Conservation (phyloP, 495 filamentous ascomycete species). For the Aspergillus ostianus region DNA sequence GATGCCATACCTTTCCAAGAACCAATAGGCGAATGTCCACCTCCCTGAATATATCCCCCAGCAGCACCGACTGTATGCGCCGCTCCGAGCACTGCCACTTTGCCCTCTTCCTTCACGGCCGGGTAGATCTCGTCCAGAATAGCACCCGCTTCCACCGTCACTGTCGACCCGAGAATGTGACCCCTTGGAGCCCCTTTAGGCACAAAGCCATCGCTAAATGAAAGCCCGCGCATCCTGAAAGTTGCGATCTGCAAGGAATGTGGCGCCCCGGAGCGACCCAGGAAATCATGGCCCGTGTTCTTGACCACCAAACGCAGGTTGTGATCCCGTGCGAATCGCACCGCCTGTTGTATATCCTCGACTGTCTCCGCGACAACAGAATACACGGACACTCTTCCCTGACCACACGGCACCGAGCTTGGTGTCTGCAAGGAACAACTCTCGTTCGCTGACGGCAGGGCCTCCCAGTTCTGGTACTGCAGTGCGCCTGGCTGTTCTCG, state of each 20-base stretch:
- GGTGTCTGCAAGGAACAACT: slow-evolving; percentile 17
- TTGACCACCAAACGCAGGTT: slow-evolving; percentile 52
- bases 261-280: slow-evolving; percentile 45
- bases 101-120: neutral
- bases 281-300: slow-evolving; percentile 63
- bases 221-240: slow-evolving; percentile 34
- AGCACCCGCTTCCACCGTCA: slow-evolving; percentile 3
- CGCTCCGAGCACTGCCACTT: slow-evolving; percentile 6
- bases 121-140: slow-evolving; percentile 35
- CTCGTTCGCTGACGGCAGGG: slow-evolving; percentile 10
- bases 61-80: slow-evolving; percentile 16
- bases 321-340: slow-evolving; percentile 51
- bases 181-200: slow-evolving; percentile 16
- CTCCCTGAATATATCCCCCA: slow-evolving; percentile 19
- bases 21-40: slow-evolving; percentile 5
- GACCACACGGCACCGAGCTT: slow-evolving; percentile 7
- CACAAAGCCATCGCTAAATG: slow-evolving; percentile 28
- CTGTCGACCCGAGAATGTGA: slow-evolving; percentile 7
- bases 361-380: neutral
- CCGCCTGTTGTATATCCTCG: slow-evolving; percentile 41
- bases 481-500: neutral
- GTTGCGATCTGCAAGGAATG: slow-evolving; percentile 52
- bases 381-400: slow-evolving; percentile 4
- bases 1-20: slow-evolving; percentile 13
- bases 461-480: neutral